A percentile compares a stretch with the other conserved stretches of the same genome.
These are phyloP conservation scores for Mucor plumbeus DNA, from an alignment of 371 early-diverging fungal genomes.

Conservation along the genomic window DNA sequence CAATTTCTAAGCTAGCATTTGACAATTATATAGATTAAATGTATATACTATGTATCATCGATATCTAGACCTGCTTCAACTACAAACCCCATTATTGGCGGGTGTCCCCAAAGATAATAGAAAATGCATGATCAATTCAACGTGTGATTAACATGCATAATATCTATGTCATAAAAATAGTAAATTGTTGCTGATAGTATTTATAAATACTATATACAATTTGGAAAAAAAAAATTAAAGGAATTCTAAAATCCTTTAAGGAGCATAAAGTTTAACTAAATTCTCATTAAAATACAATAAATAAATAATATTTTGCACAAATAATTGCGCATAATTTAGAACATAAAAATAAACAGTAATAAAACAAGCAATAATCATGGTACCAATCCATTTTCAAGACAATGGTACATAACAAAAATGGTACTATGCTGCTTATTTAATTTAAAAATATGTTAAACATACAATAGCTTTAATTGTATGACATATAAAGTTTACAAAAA, in stretches of 20 bases:
- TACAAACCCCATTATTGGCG: neutral
- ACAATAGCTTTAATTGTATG: too few relatives aligned
- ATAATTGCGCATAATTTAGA: neutral
- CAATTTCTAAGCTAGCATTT: too few relatives aligned
- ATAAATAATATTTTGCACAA: neutral
- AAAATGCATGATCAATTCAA: neutral
- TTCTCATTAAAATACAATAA: neutral
- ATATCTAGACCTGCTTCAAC: too few relatives aligned
- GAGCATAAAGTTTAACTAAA: too few relatives aligned
- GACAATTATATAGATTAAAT: too few relatives aligned
- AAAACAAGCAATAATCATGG: neutral
- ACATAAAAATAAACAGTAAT: neutral
- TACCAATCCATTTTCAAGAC: neutral
- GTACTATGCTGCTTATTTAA: neutral
- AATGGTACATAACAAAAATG: neutral
- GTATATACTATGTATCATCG: too few relatives aligned
- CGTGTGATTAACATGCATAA: neutral
- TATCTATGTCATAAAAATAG: neutral
- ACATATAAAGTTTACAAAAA: neutral
- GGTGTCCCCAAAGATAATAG: neutral
- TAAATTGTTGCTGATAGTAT: neutral
- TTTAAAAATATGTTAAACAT: neutral
- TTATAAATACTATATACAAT: neutral
- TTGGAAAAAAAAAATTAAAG: neutral
- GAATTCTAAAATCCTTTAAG: neutral